Evolutionary conservation across 1,284 basidiomycete genomes (phyloP), one percentile per base, ranked within the genome.

Genomic region (Lentinula novae-zelandiae): DNA sequence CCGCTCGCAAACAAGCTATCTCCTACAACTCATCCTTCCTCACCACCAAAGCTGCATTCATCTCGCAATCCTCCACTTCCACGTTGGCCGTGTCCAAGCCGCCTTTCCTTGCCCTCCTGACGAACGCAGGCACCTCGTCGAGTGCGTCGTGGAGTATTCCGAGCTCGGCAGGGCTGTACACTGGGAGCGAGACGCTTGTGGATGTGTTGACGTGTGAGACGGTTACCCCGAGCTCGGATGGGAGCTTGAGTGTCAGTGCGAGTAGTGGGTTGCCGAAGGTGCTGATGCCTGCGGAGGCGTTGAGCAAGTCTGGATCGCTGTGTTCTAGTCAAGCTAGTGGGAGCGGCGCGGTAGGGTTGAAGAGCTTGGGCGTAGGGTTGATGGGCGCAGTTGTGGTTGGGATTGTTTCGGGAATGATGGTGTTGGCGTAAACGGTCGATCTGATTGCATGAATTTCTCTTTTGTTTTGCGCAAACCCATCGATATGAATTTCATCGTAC

Each of bases 61-160:
- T 84, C 53, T 61, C 72, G 62, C 67, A 76, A 70, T 53, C 73
- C 65, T 70, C 77, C 66, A 61, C 73, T 50, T 78, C 82, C 0
- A 78, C 83, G 0, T 73, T 91, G 48, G 83, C 79, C 0, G 70
- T 90, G 33, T 81, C 78, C 53, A 92, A 92, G 71, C 75, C 81
- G 0, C 87, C 89, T 0, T 71, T 93, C 64, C 78, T 92, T 53
- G 75, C 84, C 6, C 77, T 91, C 15, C 71, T 92, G 57, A 85
- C 86, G 17, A 91, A 91, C 73, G 73, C 76, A 34, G 90, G 90
- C 40, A 15, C 8, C 34, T 40, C 42, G 7, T 73, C 75, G 7
- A 70, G 68, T 42, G 67, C 72, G 12, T 71, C 57, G 10, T 86
- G 83, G 84, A 76, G 68, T 40, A 75, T 85, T 33, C 72, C 78